Base-by-base conservation (phyloP, 1,139 yeast species). In the Candida buenavistaensis region DNA sequence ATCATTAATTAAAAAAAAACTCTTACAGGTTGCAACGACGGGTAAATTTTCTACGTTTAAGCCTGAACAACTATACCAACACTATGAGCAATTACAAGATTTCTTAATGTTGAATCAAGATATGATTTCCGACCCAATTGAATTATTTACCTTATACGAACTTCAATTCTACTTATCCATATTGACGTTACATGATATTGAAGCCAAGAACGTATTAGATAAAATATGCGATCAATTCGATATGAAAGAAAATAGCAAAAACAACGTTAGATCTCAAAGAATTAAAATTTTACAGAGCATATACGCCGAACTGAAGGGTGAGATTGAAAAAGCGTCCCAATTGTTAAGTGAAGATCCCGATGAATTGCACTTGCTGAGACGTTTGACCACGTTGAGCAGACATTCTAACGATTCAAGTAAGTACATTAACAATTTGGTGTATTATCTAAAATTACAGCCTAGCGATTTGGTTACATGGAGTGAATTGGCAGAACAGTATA, bases 381-480 rank as follows among this genome's bases (percentile, higher is more conserved):
- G 72, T 40, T 51, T 60, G 37, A 53, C 62, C n/a, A 59, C 73
- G 1, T 55, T 59, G 38, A 53, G 62, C 29, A 47, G 68, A 19
- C 46, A 46, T 21, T 40, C 42, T 15, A 45, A 35, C 3, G 44
- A 39, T 15, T 33, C 36, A 13, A 46, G 57, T 49, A 55, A 59
- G 44, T 82, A 78, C 51, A 70, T 80, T 29, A 59, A 62, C 30
- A 74, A 70, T 41, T 64, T 85, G 43, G 57, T 62, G 23, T 64
- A 59, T 38, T 75, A 72, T 47, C 57, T 81, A 35, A 75, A 75
- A 33, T 54, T 68, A 35, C 77, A 73, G 46, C 96, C 97, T 1
- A 57, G 80, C 20, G 97, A 92, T 57, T 63, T 76, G 5, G 78
- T 82, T 45, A 64, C 86, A 1, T 88, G 95, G 95, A 71, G 79